A percentile compares a stretch with the other conserved stretches of the same genome.
These are phyloP conservation scores for Pseudozyma pruni DNA, from an alignment of 1,284 basidiomycete genomes.

Conservation along the genomic window DNA sequence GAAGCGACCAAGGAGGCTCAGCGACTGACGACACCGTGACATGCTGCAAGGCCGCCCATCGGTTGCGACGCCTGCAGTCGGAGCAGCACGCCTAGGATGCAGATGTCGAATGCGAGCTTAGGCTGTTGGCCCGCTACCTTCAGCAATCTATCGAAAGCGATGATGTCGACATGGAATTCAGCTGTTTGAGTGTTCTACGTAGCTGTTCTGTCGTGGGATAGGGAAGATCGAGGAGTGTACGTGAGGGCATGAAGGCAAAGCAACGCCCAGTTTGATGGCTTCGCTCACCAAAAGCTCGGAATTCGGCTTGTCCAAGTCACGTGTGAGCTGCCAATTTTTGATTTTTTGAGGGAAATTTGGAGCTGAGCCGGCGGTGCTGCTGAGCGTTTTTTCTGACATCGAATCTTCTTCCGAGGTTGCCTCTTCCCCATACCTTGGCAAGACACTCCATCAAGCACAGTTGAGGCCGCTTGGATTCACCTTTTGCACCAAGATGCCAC, in stretches of 20 bases:
- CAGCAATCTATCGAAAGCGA: too few species aligned
- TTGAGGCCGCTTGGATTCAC: neutral
- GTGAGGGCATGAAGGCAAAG: too few species aligned
- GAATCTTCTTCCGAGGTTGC: conserved; percentile 2
- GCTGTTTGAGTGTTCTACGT: too few species aligned
- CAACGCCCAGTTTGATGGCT: neutral
- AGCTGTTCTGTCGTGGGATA: too few species aligned
- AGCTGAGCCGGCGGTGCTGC: neutral
- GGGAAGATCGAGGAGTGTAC: too few species aligned
- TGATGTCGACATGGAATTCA: too few species aligned
- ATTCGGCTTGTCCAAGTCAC: conserved; percentile 19
- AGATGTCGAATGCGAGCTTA: neutral
- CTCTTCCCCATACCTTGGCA: neutral
- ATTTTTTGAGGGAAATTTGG: conserved; percentile 12
- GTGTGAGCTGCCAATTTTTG: conserved; percentile 1
- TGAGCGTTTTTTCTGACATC: conserved; percentile 9
- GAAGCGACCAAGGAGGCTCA: conserved; percentile 3
- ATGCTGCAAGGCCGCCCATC: conserved; percentile 4
- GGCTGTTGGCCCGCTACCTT: too few species aligned
- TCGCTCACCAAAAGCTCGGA: conserved; percentile 5
- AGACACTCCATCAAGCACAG: neutral
- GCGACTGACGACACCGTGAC: conserved; percentile 12
- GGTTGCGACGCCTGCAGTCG: neutral
- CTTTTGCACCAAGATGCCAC: conserved; percentile 23
- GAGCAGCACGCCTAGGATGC: conserved; percentile 2